Evolutionary conservation across 805 yeast genomes (phyloP).

Genomic region (Candida germanica): DNA sequence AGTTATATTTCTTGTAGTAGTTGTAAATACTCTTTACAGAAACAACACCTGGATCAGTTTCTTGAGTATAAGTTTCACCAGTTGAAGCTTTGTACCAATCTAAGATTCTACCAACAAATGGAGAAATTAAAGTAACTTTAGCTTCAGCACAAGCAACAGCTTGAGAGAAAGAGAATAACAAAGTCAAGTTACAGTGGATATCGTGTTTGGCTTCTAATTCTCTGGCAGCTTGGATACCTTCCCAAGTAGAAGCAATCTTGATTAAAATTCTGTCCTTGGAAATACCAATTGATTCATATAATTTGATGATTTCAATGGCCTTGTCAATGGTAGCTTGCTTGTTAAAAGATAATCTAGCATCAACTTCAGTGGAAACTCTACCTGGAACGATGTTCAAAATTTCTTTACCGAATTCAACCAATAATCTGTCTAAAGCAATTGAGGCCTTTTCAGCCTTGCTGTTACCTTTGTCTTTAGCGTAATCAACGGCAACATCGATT

Average conservation of each 20-base stretch:
- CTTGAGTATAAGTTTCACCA: conserved; percentile 79
- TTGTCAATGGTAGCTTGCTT: conserved; percentile 90
- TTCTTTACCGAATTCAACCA: conserved; percentile 94
- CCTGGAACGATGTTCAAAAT: conserved; percentile 96
- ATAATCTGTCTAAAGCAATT: conserved; percentile 83
- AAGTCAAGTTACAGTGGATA: conserved; percentile 91
- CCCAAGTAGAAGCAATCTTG: conserved; percentile 98
- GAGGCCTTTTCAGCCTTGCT: conserved; percentile 66
- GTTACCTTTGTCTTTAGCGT: conserved; percentile 60
- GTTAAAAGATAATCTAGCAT: conserved; percentile 96
- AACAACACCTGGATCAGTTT: conserved; percentile 91
- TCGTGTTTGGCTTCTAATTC: conserved; percentile 89
- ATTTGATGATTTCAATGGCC: conserved; percentile 85
- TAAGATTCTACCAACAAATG: conserved; percentile 97
- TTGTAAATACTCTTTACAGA: conserved; percentile 88
- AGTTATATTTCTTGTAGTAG: conserved; percentile 96
- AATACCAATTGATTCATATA: conserved; percentile 84
- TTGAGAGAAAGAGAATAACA: conserved; percentile 91
- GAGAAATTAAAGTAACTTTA: conserved; percentile 90
- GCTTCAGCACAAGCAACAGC: conserved; percentile 99
- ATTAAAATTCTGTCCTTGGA: conserved; percentile 86
- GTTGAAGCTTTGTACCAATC: conserved; percentile 97
- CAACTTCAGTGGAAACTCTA: conserved; percentile 98
- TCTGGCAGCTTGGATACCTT: conserved; percentile 98
- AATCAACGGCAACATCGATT: conserved; percentile 86